These are phyloP conservation scores for Suhomyces kunorum DNA, from an alignment of 1,139 yeast species.

Conservation along the genomic window DNA sequence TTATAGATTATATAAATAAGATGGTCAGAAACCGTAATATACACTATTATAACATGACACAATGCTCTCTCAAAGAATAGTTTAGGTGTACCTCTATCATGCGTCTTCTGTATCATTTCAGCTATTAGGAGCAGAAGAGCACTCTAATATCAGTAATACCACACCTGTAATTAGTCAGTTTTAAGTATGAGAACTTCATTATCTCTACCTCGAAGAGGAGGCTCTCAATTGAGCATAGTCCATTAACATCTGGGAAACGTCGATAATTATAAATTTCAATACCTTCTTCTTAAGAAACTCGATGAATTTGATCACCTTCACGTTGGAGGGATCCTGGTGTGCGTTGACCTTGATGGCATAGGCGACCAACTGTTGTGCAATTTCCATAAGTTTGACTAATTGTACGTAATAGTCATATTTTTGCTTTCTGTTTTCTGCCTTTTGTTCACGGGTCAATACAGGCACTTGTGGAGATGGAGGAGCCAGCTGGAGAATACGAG, in stretches of 20 bases:
- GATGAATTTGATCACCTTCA: conserved; percentile 31
- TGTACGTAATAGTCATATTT: conserved; percentile 44
- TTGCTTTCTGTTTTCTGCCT: conserved; percentile 34
- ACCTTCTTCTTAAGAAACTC: conserved; percentile 42
- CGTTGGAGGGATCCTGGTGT: conserved; percentile 10
- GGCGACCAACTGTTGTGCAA: conserved; percentile 20
- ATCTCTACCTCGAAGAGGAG: background rate
- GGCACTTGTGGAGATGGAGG: conserved; percentile 17
- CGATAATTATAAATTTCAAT: conserved; percentile 42
- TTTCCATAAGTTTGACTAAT: conserved; percentile 15
- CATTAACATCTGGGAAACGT: conserved; percentile 40
- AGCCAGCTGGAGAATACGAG: conserved; percentile 13
- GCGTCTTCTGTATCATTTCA: background rate
- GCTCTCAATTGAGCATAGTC: conserved; percentile 37
- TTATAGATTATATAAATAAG: conserved; percentile 4
- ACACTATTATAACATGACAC: conserved; percentile 10
- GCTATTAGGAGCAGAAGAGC: background rate
- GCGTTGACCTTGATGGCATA: conserved; percentile 22
- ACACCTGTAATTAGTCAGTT: too few species aligned
- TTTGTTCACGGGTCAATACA: conserved; percentile 25
- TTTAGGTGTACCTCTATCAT: background rate
- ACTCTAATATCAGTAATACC: too few species aligned
- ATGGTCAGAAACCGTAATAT: conserved; percentile 8
- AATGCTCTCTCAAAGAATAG: background rate
- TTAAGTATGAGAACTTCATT: too few species aligned